These are phyloP conservation scores for Saccharomyces hybrid DNA, from an alignment of 1,139 yeast species.

Conservation along the genomic window DNA sequence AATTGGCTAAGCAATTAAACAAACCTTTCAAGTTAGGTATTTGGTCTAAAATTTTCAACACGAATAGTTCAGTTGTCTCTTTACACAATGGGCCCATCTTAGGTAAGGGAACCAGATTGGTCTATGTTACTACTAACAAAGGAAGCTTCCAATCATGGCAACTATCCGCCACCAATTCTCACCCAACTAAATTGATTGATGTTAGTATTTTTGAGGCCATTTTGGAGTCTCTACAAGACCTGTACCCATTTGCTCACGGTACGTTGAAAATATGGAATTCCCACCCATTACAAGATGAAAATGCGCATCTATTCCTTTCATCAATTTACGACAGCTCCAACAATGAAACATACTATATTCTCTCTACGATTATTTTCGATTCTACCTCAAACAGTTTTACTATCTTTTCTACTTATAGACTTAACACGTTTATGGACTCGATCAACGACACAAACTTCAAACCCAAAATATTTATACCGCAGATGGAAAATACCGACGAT, in stretches of 20 bases:
- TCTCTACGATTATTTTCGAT: conserved; percentile 45
- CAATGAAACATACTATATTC: conserved; percentile 37
- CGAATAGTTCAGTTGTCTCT: conserved; percentile 47
- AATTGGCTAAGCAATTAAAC: conserved; percentile 26
- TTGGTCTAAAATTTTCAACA: conserved; percentile 15
- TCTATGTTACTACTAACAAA: conserved; percentile 35
- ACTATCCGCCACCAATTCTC: conserved; percentile 38
- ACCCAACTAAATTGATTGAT: conserved; percentile 35
- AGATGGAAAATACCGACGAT: conserved; percentile 8
- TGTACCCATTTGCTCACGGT: conserved; percentile 39
- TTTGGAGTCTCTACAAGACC: conserved; percentile 35
- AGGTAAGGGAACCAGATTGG: conserved; percentile 46
- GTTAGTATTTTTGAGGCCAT: conserved; percentile 33
- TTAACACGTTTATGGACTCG: conserved; percentile 37
- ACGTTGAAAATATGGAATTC: conserved; percentile 49
- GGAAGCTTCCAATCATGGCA: conserved; percentile 45
- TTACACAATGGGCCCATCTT: conserved; percentile 49
- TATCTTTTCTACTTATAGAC: conserved; percentile 55
- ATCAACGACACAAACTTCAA: conserved; percentile 16
- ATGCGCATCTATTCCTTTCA: conserved; percentile 46
- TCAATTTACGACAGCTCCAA: conserved; percentile 26
- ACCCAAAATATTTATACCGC: conserved; percentile 54
- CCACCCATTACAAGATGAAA: conserved; percentile 32
- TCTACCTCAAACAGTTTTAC: conserved; percentile 47
- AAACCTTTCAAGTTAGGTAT: conserved; percentile 33